Percentiles rank a stretch among this genome's conserved stretches.
These are phyloP conservation scores for Friedmanniomyces simplex DNA, from an alignment of 495 filamentous ascomycete species.

Conservation along the genomic window DNA sequence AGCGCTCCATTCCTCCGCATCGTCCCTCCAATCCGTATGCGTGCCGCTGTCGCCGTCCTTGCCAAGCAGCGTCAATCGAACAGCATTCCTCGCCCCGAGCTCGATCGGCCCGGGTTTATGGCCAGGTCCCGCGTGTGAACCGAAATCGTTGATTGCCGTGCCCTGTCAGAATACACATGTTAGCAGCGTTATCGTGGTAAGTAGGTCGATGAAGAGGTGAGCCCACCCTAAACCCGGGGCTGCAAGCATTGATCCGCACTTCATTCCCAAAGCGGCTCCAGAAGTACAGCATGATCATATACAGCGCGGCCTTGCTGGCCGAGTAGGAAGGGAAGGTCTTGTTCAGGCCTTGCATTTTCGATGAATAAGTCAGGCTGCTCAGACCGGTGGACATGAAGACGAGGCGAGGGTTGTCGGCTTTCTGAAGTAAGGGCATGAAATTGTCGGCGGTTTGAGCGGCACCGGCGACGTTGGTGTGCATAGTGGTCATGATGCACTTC, in stretches of 20 bases:
- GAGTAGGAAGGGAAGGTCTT: slow-evolving; percentile 3
- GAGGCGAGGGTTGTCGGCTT: slow-evolving; percentile 6
- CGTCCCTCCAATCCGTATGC: neutral
- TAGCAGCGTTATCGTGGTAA: too few species aligned
- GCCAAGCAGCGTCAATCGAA: neutral
- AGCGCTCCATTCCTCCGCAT: neutral
- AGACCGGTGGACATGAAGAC: slow-evolving; percentile 10
- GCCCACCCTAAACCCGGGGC: slow-evolving; percentile 8
- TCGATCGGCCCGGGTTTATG: neutral
- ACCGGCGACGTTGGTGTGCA: slow-evolving; percentile 8
- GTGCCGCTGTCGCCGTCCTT: slow-evolving; percentile 6
- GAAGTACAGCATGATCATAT: slow-evolving; percentile 14
- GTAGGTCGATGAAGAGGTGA: neutral
- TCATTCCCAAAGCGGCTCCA: neutral
- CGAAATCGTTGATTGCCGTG: neutral
- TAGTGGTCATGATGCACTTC: neutral
- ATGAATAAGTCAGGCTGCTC: neutral
- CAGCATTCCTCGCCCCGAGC: neutral
- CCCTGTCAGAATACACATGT: too few species aligned
- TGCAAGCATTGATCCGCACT: slow-evolving; percentile 2
- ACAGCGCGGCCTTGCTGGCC: slow-evolving; percentile 9
- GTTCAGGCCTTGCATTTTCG: neutral
- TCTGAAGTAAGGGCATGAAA: slow-evolving; percentile 10
- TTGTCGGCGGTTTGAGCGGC: slow-evolving; percentile 3
- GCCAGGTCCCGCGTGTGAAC: neutral